Percentiles rank a stretch among this genome's conserved stretches.
Evolutionary conservation across 306 rosid genomes (phyloP).

Genomic region (Corylus americana): DNA sequence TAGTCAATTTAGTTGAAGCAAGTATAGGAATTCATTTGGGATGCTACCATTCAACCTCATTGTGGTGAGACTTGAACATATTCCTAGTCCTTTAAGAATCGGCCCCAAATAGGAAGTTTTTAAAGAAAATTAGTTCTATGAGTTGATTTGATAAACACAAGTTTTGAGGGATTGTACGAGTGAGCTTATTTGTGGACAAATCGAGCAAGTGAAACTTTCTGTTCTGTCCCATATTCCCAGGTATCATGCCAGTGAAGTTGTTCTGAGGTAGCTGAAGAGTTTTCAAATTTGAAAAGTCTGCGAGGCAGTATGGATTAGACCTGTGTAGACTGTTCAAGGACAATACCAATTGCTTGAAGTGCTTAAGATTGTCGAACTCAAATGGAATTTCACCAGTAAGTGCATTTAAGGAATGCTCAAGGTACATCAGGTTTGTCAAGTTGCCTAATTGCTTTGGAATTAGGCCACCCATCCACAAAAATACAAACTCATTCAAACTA

Average conservation of each 20-base stretch:
- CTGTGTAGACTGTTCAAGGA: conserved; percentile 81
- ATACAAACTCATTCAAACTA: no score
- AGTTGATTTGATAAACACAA: conserved; percentile 57
- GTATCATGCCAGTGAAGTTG: conserved; percentile 85
- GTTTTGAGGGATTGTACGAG: conserved; percentile 67
- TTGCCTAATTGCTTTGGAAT: no score
- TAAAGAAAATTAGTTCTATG: conserved; percentile 27
- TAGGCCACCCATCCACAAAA: no score
- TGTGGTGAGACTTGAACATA: conserved; percentile 66
- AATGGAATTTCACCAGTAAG: conserved; percentile 78
- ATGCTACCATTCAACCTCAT: conserved; percentile 81
- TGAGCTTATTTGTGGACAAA: conserved; percentile 85
- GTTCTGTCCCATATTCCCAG: conserved; percentile 61
- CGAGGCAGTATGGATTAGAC: conserved; percentile 75
- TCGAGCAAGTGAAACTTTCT: conserved; percentile 67
- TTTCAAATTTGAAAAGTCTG: conserved; percentile 57
- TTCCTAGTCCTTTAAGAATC: conserved; percentile 65
- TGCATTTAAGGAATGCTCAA: conserved; percentile 77
- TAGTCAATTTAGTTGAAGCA: conserved; percentile 61
- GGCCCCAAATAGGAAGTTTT: conserved; percentile 80
- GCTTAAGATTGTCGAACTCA: conserved; percentile 58
- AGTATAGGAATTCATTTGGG: conserved; percentile 74
- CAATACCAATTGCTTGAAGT: conserved; percentile 70
- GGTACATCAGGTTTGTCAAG: conserved; percentile 38
- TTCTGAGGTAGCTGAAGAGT: conserved; percentile 57